phyloP scores from a whole-genome alignment of 768 basidiomycete genomes.

The Aureoboletus auriporus region DNA sequence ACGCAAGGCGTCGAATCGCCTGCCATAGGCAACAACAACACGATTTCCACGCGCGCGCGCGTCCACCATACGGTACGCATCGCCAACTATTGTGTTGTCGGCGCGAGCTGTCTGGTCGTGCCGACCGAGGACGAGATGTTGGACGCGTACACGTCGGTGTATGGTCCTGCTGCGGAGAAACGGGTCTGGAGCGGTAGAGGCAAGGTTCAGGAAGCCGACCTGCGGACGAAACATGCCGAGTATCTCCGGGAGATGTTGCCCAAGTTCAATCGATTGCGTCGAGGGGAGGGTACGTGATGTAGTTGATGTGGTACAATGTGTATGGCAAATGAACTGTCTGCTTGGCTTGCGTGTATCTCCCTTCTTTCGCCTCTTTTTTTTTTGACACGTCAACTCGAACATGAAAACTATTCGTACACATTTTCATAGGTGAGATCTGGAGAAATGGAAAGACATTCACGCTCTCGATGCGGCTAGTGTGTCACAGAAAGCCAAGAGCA shows the following conservation, averaged over 20 bases:
- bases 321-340: no score
- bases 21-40: constrained; percentile 80
- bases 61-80: constrained; percentile 82
- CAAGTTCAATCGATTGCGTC: constrained; percentile 76
- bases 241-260: constrained; percentile 90
- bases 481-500: constrained; percentile 17
- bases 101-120: constrained; percentile 74
- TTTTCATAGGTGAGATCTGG: no score
- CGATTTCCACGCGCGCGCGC: constrained; percentile 77
- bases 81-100: constrained; percentile 76
- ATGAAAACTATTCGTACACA: no score
- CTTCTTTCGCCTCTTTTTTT: no score
- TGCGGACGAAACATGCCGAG: constrained; percentile 85
- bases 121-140: constrained; percentile 76
- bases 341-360: no score
- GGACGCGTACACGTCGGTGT: constrained; percentile 80
- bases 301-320: no score
- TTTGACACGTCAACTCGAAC: no score
- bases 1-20: constrained; percentile 82
- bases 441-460: not conserved
- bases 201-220: constrained; percentile 74
- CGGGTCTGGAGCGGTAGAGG: constrained; percentile 85
- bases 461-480: not conserved
- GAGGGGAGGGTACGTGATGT: constrained; percentile 49
- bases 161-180: constrained; percentile 70